phyloP scores from a whole-genome alignment of 768 basidiomycete genomes.

The Lyophyllum semitale region DNA sequence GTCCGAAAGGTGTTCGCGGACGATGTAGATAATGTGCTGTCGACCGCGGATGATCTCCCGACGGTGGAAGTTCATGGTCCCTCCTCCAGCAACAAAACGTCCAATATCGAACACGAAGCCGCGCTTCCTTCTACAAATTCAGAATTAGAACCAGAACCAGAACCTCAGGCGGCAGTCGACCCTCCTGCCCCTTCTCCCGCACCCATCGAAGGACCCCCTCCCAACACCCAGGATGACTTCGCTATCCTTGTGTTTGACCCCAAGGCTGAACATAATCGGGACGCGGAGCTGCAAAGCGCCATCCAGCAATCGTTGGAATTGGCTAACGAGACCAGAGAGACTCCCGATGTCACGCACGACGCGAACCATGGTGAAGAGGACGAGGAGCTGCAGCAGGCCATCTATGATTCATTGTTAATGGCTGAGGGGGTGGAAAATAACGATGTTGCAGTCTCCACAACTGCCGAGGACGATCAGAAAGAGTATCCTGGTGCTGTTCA shows the following conservation, averaged over 20 bases:
- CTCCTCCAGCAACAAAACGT: no score
- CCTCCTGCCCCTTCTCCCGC: background rate
- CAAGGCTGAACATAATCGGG: background rate
- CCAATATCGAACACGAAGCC: background rate
- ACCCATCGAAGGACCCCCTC: background rate
- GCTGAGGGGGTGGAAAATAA: background rate
- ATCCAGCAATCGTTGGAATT: background rate
- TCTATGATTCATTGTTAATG: background rate
- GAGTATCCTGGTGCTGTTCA: no score
- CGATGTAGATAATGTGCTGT: background rate
- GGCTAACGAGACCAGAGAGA: background rate
- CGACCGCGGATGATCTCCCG: background rate
- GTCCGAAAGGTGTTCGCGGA: background rate
- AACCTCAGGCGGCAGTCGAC: background rate
- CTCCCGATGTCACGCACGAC: background rate
- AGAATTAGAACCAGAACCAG: background rate
- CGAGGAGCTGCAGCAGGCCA: background rate
- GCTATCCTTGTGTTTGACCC: background rate
- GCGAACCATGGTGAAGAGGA: background rate
- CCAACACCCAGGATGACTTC: background rate
- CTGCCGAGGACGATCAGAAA: background rate
- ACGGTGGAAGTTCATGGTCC: background rate
- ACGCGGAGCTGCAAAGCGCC: background rate
- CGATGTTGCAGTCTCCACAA: background rate
- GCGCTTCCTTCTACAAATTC: background rate